Evolutionary conservation across 192 early-diverging fungal genomes (phyloP).

Genomic region (Linnemannia elongata): DNA sequence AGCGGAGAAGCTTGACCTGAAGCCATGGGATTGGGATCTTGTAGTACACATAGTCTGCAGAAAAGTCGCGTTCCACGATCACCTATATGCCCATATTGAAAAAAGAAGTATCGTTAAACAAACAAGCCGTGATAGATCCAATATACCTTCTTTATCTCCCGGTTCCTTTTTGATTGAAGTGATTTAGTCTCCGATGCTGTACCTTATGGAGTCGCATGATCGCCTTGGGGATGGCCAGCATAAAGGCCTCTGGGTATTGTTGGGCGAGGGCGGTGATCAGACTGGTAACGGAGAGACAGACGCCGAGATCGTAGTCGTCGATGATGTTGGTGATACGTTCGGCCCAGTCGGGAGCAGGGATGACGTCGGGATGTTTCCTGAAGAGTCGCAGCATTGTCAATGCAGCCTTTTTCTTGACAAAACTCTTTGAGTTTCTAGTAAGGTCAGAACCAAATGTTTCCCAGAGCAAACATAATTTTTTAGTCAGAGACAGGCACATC

Average conservation of each 20-base stretch:
- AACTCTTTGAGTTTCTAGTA: constrained; percentile 75
- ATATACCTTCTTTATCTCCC: not conserved
- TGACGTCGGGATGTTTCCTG: constrained; percentile 90
- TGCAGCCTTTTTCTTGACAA: constrained; percentile 98
- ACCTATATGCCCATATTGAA: constrained; percentile 63
- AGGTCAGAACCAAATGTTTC: constrained; percentile 6
- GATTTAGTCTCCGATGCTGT: constrained; percentile 8
- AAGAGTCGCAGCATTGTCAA: constrained; percentile 91
- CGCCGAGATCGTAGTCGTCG: constrained; percentile 93
- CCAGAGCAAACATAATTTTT: not conserved
- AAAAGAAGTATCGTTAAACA: not conserved
- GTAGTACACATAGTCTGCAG: constrained; percentile 95
- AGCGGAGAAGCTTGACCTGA: constrained; percentile 93
- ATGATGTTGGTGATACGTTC: constrained; percentile 83
- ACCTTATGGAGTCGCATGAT: constrained; percentile 86
- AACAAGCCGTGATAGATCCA: not conserved
- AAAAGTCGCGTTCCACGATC: constrained; percentile 86
- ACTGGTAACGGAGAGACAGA: constrained; percentile 85
- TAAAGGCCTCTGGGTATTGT: constrained; percentile 86
- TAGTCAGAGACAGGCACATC: not conserved
- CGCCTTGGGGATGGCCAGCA: constrained; percentile 81
- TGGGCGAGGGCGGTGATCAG: constrained; percentile 94
- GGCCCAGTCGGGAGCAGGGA: constrained; percentile 91
- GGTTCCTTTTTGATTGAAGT: constrained; percentile 1
- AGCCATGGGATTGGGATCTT: constrained; percentile 98